A percentile compares a stretch with the other conserved stretches of the same genome.
Conservation (phyloP, 192 early-diverging fungal species). For the Coemansia sp. region DNA sequence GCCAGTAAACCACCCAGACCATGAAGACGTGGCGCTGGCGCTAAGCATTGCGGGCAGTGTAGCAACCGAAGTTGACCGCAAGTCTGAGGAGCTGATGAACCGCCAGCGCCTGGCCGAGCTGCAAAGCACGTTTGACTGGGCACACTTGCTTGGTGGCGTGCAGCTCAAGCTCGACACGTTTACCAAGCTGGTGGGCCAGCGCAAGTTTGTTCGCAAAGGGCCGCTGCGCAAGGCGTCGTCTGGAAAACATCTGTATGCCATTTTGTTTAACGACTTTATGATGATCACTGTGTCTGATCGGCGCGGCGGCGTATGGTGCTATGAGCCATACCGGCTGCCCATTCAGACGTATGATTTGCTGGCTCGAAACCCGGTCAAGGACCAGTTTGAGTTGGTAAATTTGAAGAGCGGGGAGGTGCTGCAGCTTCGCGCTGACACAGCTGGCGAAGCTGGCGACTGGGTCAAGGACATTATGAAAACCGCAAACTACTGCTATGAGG, state of each 20-base stretch:
- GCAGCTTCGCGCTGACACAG: conserved; percentile 46
- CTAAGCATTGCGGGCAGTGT: conserved; percentile 49
- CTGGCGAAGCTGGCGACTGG: conserved; percentile 43
- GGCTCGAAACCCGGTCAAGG: conserved; percentile 46
- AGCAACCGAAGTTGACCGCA: conserved; percentile 51
- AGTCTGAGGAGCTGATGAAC: conserved; percentile 52
- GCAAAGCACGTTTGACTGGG: conserved; percentile 52
- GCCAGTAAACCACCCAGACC: conserved; percentile 43
- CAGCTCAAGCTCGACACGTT: conserved; percentile 50
- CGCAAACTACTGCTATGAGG: conserved; percentile 46
- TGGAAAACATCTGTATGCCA: conserved; percentile 49
- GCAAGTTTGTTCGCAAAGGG: conserved; percentile 53
- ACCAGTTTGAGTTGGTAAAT: conserved; percentile 53
- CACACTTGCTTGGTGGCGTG: conserved; percentile 48
- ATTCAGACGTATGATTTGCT: conserved; percentile 52
- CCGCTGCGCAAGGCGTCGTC: conserved; percentile 51
- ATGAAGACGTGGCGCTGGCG: conserved; percentile 48
- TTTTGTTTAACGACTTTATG: conserved; percentile 56
- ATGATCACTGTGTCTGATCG: conserved; percentile 52
- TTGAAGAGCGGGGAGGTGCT: conserved; percentile 47
- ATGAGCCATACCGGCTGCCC: conserved; percentile 48
- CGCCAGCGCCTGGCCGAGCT: conserved; percentile 46
- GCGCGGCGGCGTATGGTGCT: conserved; percentile 46
- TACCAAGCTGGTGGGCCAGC: conserved; percentile 50
- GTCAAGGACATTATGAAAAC: conserved; percentile 50